Evolutionary conservation across 208 protist species (phyloP), one percentile per base, ranked within the genome.

Genomic region (Crithidia expoeki): DNA sequence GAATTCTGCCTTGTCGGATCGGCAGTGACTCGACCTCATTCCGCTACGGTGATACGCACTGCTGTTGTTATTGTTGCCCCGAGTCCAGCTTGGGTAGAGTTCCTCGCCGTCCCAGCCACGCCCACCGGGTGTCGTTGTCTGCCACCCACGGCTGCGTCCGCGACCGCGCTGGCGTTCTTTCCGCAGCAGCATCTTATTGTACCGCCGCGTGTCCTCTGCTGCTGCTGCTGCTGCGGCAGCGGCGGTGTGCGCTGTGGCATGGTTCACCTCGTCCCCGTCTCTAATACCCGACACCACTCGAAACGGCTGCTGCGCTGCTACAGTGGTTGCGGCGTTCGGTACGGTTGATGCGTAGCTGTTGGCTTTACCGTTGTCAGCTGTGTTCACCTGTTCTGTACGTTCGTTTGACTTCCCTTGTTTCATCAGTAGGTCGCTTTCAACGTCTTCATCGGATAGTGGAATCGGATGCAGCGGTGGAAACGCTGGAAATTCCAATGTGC

Each of bases 161-260:
- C 67, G 74, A 11, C 51, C 67, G 19, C 68, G 47, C 53, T 68
- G 62, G 9, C 68, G 62, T 59, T 76, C 70, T 60, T 92, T 92
- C 30, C 83, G 83, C 2, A 62, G 77, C 2, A 92, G 65, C 64
- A 87, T 89, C 60, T 92, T 92, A 68, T 88, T 91, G 68, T 88
- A 84, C 33, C 63, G 76, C 2, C 25, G 49, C 1, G 21, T 14
- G 30, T 19, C 46, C n/a, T 27, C 58, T 46, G 33, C 55, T 60
- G 10, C 7, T 60, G n/a, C n/a, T n/a, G n/a, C n/a, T n/a, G n/a
- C n/a, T n/a, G n/a, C n/a, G 42, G 5, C 42, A 9, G 42, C 42
- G 5, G 42, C 12, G 16, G 42, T 17, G 12, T 47, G 16, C 9
- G 42, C 42, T 3, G 36, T 36, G 9, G 42, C 27, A 36, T 27